Evolutionary conservation across 2,329 filamentous ascomycete species (phyloP).

Genomic region (Cercospora sesami): DNA sequence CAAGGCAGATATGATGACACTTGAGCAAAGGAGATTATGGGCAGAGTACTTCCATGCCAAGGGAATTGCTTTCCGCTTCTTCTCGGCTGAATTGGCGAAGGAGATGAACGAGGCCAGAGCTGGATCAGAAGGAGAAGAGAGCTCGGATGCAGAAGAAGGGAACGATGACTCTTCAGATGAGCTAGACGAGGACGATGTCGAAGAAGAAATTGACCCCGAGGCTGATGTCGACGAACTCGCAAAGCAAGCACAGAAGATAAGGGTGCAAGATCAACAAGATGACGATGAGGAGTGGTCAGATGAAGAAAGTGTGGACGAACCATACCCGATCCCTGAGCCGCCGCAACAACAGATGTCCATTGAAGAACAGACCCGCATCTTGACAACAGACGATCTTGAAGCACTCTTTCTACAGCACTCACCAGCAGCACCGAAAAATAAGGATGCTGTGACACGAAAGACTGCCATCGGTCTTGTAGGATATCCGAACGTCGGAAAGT

Average conservation of each 20-base stretch:
- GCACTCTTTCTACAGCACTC: constrained; percentile 79
- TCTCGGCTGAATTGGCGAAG: constrained; percentile 89
- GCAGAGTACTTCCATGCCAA: constrained; percentile 79
- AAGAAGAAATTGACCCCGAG: constrained; percentile 48
- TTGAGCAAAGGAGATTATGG: constrained; percentile 78
- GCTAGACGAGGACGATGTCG: constrained; percentile 34
- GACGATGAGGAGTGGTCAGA: constrained; percentile 43
- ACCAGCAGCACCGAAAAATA: constrained; percentile 52
- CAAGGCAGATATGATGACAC: constrained; percentile 98
- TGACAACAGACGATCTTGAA: constrained; percentile 92
- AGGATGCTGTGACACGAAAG: constrained; percentile 59
- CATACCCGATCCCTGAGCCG: constrained; percentile 37
- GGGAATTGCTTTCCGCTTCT: constrained; percentile 89
- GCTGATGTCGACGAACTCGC: constrained; percentile 44
- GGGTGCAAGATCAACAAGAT: constrained; percentile 44
- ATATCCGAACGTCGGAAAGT: constrained; percentile 99
- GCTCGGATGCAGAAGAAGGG: constrained; percentile 43
- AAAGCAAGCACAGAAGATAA: constrained; percentile 41
- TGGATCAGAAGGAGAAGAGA: constrained; percentile 63
- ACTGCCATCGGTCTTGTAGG: constrained; percentile 91
- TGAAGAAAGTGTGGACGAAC: constrained; percentile 41
- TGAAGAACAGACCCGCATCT: constrained; percentile 63
- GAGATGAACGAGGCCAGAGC: constrained; percentile 77
- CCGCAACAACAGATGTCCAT: constrained; percentile 39
- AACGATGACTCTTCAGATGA: constrained; percentile 39